Conservation (phyloP, 2,329 filamentous ascomycete species). For the Colletotrichum destructivum region DNA sequence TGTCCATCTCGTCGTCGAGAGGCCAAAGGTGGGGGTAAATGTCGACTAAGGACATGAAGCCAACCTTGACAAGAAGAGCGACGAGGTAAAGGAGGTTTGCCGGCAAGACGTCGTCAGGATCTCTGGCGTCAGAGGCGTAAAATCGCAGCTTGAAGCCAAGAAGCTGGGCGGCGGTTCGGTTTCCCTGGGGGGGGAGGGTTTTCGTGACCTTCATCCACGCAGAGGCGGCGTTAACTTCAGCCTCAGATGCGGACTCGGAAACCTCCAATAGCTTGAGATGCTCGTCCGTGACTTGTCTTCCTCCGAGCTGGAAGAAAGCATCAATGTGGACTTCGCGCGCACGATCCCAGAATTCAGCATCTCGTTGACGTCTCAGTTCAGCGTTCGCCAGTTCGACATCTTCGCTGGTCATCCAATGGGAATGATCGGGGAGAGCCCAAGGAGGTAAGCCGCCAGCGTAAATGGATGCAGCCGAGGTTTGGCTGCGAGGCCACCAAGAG, state of each 20-base stretch:
- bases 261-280: slow-evolving; percentile 65
- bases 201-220: slow-evolving; percentile 87
- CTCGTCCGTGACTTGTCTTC: slow-evolving; percentile 74
- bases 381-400: slow-evolving; percentile 76
- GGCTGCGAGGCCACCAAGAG: slow-evolving; percentile 93
- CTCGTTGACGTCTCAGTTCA: slow-evolving; percentile 74
- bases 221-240: slow-evolving; percentile 70
- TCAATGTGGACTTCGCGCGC: slow-evolving; percentile 83
- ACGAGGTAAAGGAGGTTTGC: slow-evolving; percentile 94
- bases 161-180: slow-evolving; percentile 92
- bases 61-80: slow-evolving; percentile 94
- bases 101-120: slow-evolving; percentile 83
- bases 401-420: slow-evolving; percentile 74
- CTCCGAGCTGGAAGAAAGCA: slow-evolving; percentile 92
- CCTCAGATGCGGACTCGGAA: slow-evolving; percentile 58
- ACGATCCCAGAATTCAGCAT: slow-evolving; percentile 84
- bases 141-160: slow-evolving; percentile 98
- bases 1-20: slow-evolving; percentile 85
- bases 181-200: slow-evolving; percentile 87
- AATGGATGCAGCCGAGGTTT: slow-evolving; percentile 55
- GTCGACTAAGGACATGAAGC: slow-evolving; percentile 93
- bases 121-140: slow-evolving; percentile 86
- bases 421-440: slow-evolving; percentile 85
- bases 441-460: slow-evolving; percentile 80
- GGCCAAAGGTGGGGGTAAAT: slow-evolving; percentile 95